These are phyloP conservation scores for Leccinum pachyderme DNA, from an alignment of 1,284 basidiomycete species.

Conservation along the genomic window DNA sequence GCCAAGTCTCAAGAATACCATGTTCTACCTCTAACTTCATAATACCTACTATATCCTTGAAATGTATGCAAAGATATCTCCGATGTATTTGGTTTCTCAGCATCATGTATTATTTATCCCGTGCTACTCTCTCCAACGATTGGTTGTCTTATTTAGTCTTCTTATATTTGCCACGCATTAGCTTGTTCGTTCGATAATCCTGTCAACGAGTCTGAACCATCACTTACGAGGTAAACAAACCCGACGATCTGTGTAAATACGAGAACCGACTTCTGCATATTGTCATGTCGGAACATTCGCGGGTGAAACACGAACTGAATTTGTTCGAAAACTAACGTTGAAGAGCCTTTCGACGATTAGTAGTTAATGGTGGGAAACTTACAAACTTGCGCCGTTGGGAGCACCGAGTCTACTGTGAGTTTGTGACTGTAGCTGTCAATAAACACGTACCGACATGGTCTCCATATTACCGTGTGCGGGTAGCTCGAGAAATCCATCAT, in stretches of 20 bases:
- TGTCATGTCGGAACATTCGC: neutral
- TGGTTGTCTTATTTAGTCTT: neutral
- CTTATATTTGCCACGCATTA: neutral
- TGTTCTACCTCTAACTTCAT: conserved; percentile 67
- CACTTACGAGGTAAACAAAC: conserved; percentile 14
- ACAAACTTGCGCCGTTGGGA: too few species aligned
- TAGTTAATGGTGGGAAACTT: too few species aligned
- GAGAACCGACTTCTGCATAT: conserved; percentile 4
- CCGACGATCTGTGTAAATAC: conserved; percentile 17
- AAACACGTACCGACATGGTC: too few species aligned
- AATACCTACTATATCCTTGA: neutral
- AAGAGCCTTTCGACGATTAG: too few species aligned
- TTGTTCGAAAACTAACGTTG: too few species aligned
- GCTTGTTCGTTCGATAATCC: neutral
- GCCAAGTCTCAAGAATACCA: conserved; percentile 54
- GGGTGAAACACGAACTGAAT: too few species aligned
- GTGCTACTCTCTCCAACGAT: neutral
- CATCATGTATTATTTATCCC: neutral
- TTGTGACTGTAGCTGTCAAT: too few species aligned
- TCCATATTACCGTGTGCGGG: too few species aligned
- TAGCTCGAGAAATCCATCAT: too few species aligned
- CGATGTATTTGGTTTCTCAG: conserved; percentile 1
- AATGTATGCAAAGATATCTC: neutral
- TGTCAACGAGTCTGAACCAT: neutral
- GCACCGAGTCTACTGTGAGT: too few species aligned